phyloP scores from a whole-genome alignment of 352 stramenopile genomes.

The Halophytophthora polymorphica region DNA sequence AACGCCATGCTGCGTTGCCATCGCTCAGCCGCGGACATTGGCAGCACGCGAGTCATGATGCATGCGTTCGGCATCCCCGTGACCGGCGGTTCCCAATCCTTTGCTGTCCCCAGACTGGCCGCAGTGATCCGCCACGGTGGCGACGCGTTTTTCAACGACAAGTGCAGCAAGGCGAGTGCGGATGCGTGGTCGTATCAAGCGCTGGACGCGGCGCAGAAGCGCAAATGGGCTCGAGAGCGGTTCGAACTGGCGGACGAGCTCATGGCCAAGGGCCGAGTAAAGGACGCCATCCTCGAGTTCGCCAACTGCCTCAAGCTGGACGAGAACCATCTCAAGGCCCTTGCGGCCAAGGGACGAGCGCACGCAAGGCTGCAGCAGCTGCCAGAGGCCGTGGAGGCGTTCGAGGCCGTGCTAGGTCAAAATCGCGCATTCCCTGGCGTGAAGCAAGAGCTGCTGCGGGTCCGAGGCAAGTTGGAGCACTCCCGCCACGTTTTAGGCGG shows the following conservation, averaged over 20 bases:
- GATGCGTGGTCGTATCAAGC: slow-evolving; percentile 29
- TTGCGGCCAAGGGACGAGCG: slow-evolving; percentile 21
- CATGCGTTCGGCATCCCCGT: neutral
- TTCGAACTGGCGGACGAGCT: slow-evolving; percentile 24
- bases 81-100: slow-evolving; percentile 13
- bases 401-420: slow-evolving; percentile 25
- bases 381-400: slow-evolving; percentile 31
- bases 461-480: slow-evolving; percentile 13
- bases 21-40: slow-evolving; percentile 1
- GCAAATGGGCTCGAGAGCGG: slow-evolving; percentile 33
- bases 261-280: slow-evolving; percentile 14
- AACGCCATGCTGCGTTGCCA: neutral
- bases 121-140: neutral
- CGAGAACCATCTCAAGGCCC: slow-evolving; percentile 15
- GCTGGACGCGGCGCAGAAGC: slow-evolving; percentile 33
- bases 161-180: neutral
- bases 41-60: slow-evolving; percentile 7
- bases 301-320: slow-evolving; percentile 35
- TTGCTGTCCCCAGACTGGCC: neutral
- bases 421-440: slow-evolving; percentile 14
- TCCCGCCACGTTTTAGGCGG: slow-evolving; percentile 11
- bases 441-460: slow-evolving; percentile 17
- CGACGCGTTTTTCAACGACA: neutral
- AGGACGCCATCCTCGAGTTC: slow-evolving; percentile 37
- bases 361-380: slow-evolving; percentile 24